Evolutionary conservation across 129 eudicot species (phyloP), one percentile per base, ranked within the genome.

Genomic region (Mikania micrantha): DNA sequence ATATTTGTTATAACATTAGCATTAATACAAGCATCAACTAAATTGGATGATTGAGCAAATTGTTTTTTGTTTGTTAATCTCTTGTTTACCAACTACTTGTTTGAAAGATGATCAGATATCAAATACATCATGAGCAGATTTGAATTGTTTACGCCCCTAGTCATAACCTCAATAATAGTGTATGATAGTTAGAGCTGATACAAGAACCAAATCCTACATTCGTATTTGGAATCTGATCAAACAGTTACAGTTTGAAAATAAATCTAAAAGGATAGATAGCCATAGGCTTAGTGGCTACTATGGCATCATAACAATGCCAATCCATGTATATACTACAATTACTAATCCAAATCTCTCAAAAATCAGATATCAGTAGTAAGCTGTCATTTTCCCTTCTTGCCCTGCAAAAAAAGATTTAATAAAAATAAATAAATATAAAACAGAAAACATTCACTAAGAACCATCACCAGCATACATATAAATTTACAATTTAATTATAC

Each of bases 311-410:
- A 42, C 45, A 34, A 45, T 47, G 80, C 64, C 74, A 39, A 60
- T 50, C 40, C 80, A 48, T 60, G 48, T 75, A 75, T 69, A 67
- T 75, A 75, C 73, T 57, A 45, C 72, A 19, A 64, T 5, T 40
- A 66, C 56, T 66, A 76, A 61, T 49, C 42, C 34, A 38, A 75
- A 47, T 12, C 34, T 59, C 64, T 58, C 69, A 60, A 68, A 35
- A 68, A 59, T 49, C 42, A 67, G 16, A 48, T 35, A 36, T 49
- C 13, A 39, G 57, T 64, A 39, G 41, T 35, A 27, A 41, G 11
- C 35, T n/a, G 5, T 86, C 82, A 83, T 60, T 85, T 82, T 63
- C 84, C 80, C 79, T 79, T 88, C 86, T 82, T 85, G 67, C 88
- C 91, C 91, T 85, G 88, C 68, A 78, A 50, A 45, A 32, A 69